phyloP scores from a whole-genome alignment of 2,329 filamentous ascomycete genomes.

The Paraphoma chrysanthemicola region DNA sequence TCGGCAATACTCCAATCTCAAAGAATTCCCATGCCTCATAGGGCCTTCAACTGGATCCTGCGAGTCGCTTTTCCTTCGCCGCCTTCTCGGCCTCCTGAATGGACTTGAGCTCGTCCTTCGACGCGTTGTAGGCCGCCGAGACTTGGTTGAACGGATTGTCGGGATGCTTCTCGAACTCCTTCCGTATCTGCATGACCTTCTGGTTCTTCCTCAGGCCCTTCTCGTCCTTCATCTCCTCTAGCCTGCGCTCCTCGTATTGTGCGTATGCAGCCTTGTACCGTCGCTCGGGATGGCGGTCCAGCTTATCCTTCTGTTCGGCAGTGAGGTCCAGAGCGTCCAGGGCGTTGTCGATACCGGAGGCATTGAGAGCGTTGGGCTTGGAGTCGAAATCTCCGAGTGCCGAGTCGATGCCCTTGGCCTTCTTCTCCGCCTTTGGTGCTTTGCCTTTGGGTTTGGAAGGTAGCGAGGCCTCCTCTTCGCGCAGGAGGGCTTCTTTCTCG shows the following conservation, averaged over 20 bases:
- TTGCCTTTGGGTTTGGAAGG: conserved; percentile 70
- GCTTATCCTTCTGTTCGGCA: conserved; percentile 67
- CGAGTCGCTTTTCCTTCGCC: conserved; percentile 77
- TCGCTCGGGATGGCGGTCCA: conserved; percentile 89
- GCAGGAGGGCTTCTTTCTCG: conserved; percentile 82
- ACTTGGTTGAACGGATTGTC: conserved; percentile 97
- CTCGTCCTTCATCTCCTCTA: conserved; percentile 86
- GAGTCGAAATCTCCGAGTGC: conserved; percentile 54
- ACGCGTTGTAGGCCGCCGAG: conserved; percentile 76
- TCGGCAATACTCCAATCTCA: conserved; percentile 3
- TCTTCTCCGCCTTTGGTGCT: conserved; percentile 68
- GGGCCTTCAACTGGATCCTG: conserved; percentile 15
- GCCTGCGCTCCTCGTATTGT: conserved; percentile 78
- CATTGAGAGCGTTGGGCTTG: conserved; percentile 69
- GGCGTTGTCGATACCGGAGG: conserved; percentile 90
- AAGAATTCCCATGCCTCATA: background rate
- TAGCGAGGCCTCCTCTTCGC: conserved; percentile 78
- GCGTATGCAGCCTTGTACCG: conserved; percentile 86
- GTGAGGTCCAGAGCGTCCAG: conserved; percentile 83
- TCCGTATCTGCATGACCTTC: conserved; percentile 80
- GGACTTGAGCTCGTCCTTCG: conserved; percentile 75
- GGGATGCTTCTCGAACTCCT: conserved; percentile 93
- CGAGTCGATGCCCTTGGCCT: conserved; percentile 71
- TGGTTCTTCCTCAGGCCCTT: conserved; percentile 83
- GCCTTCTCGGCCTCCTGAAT: conserved; percentile 70